Base-by-base conservation (phyloP, 192 early-diverging fungal species). In the Coemansia sp. region DNA sequence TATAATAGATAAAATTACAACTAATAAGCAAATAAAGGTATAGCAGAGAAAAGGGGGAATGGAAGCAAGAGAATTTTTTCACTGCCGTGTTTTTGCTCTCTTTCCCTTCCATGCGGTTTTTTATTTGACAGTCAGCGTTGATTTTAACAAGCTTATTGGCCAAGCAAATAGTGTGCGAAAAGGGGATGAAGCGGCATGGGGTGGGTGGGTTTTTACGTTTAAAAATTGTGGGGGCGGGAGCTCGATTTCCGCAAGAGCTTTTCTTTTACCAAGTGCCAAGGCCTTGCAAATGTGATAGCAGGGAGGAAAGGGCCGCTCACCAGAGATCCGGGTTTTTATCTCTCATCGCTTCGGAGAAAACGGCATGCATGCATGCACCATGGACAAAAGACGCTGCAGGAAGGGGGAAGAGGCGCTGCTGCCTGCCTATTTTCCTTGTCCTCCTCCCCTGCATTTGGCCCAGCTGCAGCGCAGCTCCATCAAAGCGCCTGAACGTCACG, bases 401-500 rank as follows among this genome's bases (percentile, higher is more conserved):
- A n/a, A n/a, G n/a, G n/a, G n/a, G n/a, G n/a, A n/a, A n/a, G n/a
- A n/a, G n/a, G 24, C 7, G 12, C 7, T 24, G 49, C 49, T 11
- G 45, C 45, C 15, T 12, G 14, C 45, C 15, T 14, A 4, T 11
- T 46, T 46, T 15, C 14, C n/a, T n/a, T n/a, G n/a, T 18, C 45
- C 14, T 48, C 16, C n/a, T 48, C 45, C 38, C 45, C 3, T 48
- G 45, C 45, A 48, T 48, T n/a, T n/a, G n/a, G n/a, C n/a, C n/a
- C n/a, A n/a, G n/a, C n/a, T n/a, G n/a, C n/a, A n/a, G n/a, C n/a
- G n/a, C n/a, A n/a, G n/a, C n/a, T n/a, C n/a, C 38, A 39, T 10
- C 62, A 75, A 15, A 78, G 67, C 34, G 33, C 20, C 52, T 78
- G 76, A 15, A 67, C 58, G 12, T 44, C 60, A 14, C 16, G 21